Evolutionary conservation across 768 basidiomycete genomes (phyloP).

Genomic region (Exidia glandulosa): DNA sequence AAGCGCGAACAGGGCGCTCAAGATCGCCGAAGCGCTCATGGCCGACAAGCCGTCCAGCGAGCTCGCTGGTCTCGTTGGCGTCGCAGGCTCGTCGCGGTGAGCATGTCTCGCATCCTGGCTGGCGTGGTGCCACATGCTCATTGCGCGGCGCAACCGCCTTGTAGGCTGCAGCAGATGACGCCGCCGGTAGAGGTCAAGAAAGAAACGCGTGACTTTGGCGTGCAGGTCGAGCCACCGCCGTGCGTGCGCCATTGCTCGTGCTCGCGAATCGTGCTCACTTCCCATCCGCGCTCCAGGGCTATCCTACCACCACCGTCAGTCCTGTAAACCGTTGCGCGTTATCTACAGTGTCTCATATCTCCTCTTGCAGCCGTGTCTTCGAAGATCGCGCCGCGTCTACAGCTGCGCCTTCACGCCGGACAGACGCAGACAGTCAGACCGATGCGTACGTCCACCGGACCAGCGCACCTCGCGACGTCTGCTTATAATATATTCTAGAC

Average conservation of each 20-base stretch:
- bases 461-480: background rate
- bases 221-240: background rate
- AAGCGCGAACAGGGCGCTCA: background rate
- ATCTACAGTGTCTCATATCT: background rate
- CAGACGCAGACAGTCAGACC: background rate
- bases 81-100: background rate
- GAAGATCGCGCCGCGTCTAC: background rate
- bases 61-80: background rate
- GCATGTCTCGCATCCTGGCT: background rate
- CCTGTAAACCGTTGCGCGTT: too few relatives aligned
- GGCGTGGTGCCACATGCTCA: background rate
- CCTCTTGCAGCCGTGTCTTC: background rate
- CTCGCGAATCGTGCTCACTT: background rate
- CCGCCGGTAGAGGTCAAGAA: background rate
- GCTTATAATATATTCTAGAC: background rate
- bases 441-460: background rate
- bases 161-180: background rate
- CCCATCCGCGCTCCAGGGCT: too few relatives aligned
- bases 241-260: background rate
- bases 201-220: background rate
- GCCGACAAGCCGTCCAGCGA: background rate
- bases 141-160: background rate
- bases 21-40: background rate
- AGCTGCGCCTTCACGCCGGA: background rate
- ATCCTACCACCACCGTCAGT: background rate